Conservation (phyloP, 495 filamentous ascomycete genomes). For the Entonaema liquescens region DNA sequence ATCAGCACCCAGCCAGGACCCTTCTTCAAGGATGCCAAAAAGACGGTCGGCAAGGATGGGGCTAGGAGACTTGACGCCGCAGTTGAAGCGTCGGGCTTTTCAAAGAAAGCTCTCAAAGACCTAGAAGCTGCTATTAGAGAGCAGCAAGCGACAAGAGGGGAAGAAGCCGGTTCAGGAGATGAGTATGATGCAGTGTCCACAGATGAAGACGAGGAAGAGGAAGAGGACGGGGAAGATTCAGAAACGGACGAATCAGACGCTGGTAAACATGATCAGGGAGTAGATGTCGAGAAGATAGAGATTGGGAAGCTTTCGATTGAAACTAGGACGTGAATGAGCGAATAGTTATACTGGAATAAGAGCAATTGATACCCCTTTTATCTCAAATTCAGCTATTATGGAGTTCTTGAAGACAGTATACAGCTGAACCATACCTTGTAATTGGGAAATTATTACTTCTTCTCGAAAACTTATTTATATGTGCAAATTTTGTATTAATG, state of each 20-base stretch:
- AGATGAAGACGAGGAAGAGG: slow-evolving; percentile 43
- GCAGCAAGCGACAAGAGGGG: slow-evolving; percentile 54
- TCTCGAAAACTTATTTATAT: neutral
- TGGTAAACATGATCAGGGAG: slow-evolving; percentile 4
- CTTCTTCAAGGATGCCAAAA: slow-evolving; percentile 82
- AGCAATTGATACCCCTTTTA: slow-evolving; percentile 33
- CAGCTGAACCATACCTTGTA: neutral
- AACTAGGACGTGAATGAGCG: slow-evolving; percentile 25
- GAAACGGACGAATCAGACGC: slow-evolving; percentile 24
- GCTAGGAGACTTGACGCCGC: slow-evolving; percentile 81
- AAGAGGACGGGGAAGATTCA: slow-evolving; percentile 32
- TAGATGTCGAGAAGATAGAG: slow-evolving; percentile 10
- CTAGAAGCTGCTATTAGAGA: slow-evolving; percentile 86
- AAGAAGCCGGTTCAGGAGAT: slow-evolving; percentile 52
- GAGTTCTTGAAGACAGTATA: neutral
- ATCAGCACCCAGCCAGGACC: slow-evolving; percentile 82
- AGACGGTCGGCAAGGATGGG: slow-evolving; percentile 69
- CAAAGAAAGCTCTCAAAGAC: slow-evolving; percentile 93
- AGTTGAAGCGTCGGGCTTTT: slow-evolving; percentile 93
- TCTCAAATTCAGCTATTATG: neutral
- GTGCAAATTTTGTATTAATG: slow-evolving; percentile 39
- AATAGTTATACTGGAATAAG: neutral
- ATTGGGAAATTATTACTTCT: neutral
- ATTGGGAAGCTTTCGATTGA: slow-evolving; percentile 31
- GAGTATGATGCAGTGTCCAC: slow-evolving; percentile 47